Evolutionary conservation across 2,329 filamentous ascomycete genomes (phyloP), one percentile per base, ranked within the genome.

Genomic region (Aspergillus pseudoterreus): DNA sequence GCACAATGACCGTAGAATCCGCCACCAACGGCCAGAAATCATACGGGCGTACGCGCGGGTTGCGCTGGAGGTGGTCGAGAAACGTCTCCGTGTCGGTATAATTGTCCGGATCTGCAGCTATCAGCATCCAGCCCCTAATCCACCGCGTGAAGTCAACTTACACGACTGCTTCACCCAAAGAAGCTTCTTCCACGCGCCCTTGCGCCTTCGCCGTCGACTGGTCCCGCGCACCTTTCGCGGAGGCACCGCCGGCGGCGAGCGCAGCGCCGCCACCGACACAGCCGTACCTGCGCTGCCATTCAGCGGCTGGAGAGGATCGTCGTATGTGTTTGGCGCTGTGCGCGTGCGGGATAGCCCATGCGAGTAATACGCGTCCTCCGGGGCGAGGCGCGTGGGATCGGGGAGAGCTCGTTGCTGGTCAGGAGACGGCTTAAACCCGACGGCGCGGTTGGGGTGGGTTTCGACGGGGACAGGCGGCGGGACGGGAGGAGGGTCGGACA

Each of bases 11-110:
- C 3, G 92, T 96, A 12, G 90, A 92, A 70, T 97, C 92, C 51
- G 90, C 89, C 46, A 97, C 91, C 32, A 99, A 80, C 8, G 92
- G 90, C 92, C 94, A 99, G 72, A 99, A 99, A 66, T 97, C 92
- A 71, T 99, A 99, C 0, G 92, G 92, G 59, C 94, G 87, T 47
- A 97, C 82, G 38, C 92, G 86, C 4, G 92, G 92, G 69, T 99
- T 99, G 44, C 92, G 84, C 71, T 99, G 92, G 15, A 99, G 83
- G 63, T 95, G 91, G 67, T 96, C 92, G 59, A 99, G 85, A 64
- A 99, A 99, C 1, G 94, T 97, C 54, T 90, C 89, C 67, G 94
- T 91, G 68, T 99, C 94, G 38, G 94, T 97, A 69, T 97, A 97
- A 71, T 99, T 99, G 71, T 99, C 94, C n/a, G 94, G 92, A 67